These are phyloP conservation scores for Tulasnella sp. DNA, from an alignment of 768 basidiomycete genomes.

Conservation along the genomic window DNA sequence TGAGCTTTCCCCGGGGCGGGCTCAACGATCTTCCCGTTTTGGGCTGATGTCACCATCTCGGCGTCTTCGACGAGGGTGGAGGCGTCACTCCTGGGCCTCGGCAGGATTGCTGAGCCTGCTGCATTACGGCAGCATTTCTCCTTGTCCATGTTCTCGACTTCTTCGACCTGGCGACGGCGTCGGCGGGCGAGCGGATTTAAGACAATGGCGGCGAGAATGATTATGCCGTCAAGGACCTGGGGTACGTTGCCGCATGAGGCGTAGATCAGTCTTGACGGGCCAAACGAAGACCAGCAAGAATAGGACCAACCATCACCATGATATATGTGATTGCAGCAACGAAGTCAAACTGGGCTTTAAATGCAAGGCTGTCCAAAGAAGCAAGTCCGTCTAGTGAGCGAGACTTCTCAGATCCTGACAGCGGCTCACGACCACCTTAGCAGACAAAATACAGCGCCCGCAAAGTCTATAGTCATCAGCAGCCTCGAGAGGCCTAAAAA, in stretches of 20 bases:
- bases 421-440: slow-evolving; percentile 30
- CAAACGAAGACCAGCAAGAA: background rate
- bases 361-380: slow-evolving; percentile 39
- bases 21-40: background rate
- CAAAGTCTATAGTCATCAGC: slow-evolving; percentile 59
- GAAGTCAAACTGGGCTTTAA: slow-evolving; percentile 50
- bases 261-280: background rate
- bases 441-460: slow-evolving; percentile 59
- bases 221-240: slow-evolving; percentile 13
- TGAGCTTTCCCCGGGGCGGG: background rate
- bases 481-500: slow-evolving; percentile 46
- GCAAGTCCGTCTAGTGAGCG: background rate
- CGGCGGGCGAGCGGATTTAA: slow-evolving; percentile 11
- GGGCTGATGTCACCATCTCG: background rate
- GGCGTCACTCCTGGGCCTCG: background rate
- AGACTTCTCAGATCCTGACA: background rate
- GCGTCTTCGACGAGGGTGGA: background rate
- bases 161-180: background rate
- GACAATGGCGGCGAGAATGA: slow-evolving; percentile 9
- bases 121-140: background rate
- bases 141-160: background rate
- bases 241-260: background rate
- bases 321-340: slow-evolving; percentile 52
- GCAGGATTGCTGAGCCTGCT: background rate
- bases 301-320: slow-evolving; percentile 42